Evolutionary conservation across 179 eudicot species (phyloP).

Genomic region (Beta lomatogona): DNA sequence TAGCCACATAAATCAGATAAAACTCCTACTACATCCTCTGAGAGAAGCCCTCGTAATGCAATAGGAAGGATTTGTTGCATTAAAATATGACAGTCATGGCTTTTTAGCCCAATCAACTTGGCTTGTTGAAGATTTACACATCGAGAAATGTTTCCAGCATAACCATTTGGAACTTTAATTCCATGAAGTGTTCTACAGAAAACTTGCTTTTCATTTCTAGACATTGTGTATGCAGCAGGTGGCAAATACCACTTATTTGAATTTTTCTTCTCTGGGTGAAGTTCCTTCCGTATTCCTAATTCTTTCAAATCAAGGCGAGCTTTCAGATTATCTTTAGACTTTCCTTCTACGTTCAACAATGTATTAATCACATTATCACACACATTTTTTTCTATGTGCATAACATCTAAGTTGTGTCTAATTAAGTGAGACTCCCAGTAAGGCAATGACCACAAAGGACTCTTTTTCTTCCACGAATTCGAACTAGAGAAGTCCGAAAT

Average conservation of each 20-base stretch:
- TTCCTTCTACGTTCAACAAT: not conserved
- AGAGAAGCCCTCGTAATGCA: too few relatives aligned
- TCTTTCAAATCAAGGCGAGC: not conserved
- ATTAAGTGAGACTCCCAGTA: too few relatives aligned
- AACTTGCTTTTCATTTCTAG: not conserved
- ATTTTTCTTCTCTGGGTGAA: not conserved
- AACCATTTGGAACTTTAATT: not conserved
- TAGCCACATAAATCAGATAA: not conserved
- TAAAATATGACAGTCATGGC: not conserved
- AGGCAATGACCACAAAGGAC: too few relatives aligned
- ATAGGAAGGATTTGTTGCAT: too few relatives aligned
- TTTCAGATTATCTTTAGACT: not conserved
- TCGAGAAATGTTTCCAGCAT: not conserved
- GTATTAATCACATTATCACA: too few relatives aligned
- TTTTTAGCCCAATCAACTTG: conserved; percentile 1
- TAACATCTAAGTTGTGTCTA: too few relatives aligned
- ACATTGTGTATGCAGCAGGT: not conserved
- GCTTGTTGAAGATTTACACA: not conserved
- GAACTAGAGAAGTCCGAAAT: too few relatives aligned
- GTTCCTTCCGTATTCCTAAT: not conserved
- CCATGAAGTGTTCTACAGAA: not conserved
- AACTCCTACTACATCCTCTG: not conserved
- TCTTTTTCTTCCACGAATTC: too few relatives aligned
- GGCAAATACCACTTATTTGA: not conserved
- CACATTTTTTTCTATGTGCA: too few relatives aligned